phyloP scores from a whole-genome alignment of 805 yeast genomes.

The Candida pseudoglaebosa region DNA sequence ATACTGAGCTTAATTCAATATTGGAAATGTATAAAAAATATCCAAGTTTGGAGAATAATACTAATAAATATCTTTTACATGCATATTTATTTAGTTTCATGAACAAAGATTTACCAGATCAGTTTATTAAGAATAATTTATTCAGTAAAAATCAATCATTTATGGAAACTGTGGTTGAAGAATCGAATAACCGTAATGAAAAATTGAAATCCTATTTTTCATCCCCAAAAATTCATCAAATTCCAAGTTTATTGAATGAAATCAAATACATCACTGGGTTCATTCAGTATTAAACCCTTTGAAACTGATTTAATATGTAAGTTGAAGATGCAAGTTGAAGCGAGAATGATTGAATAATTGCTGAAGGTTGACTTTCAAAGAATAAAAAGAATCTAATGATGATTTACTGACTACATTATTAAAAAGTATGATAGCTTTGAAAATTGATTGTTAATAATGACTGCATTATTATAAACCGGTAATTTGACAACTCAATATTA shows the following conservation, averaged over 20 bases:
- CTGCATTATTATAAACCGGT: no score
- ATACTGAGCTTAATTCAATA: conserved; percentile 16
- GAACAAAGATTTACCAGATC: conserved; percentile 34
- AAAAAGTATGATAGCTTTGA: no score
- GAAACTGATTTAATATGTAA: no score
- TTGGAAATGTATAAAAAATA: conserved; percentile 13
- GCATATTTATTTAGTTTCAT: conserved; percentile 36
- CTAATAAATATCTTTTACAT: conserved; percentile 31
- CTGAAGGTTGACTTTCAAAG: no score
- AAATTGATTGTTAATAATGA: no score
- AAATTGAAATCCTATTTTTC: conserved; percentile 16
- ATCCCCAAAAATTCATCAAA: conserved; percentile 22
- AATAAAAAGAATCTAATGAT: no score
- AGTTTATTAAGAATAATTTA: conserved; percentile 35
- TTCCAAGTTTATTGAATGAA: conserved; percentile 37
- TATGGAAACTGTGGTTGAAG: conserved; percentile 10
- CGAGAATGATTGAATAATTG: no score
- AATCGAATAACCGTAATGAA: conserved; percentile 10
- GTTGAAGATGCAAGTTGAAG: no score
- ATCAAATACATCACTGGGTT: conserved; percentile 15
- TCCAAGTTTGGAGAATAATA: conserved; percentile 10
- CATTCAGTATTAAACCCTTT: conserved; percentile 8
- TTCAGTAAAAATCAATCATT: conserved; percentile 27
- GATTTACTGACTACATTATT: no score
- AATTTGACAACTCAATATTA: no score